Evolutionary conservation across 164 flowering plant species (phyloP), one percentile per base, ranked within the genome.

Genomic region (Vitis rotundifolia): DNA sequence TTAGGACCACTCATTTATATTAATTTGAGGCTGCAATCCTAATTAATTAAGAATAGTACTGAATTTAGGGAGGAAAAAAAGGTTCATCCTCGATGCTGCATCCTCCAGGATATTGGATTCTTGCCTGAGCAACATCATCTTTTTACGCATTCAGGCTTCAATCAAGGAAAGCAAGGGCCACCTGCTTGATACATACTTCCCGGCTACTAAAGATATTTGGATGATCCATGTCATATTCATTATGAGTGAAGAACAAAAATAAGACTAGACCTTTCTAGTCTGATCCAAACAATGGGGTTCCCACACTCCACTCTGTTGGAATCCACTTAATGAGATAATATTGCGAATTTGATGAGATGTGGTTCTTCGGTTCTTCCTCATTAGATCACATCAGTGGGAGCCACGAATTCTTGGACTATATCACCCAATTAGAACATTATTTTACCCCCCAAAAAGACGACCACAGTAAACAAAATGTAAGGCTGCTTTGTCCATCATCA

Each of bases 271-370:
- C 10, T 15, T 61, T 54, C 9, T 28, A 49, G 9, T 44, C 31
- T 51, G 9, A 49, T 69, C 29, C 63, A 73, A 16, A 60, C 22
- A 59, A 62, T 54, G 71, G 68, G 75, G 79, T 51, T 37, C 79
- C 78, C 71, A 51, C 29, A 13, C 13, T 22, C 71, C 2, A 13
- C 49, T 49, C 49, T 57, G 64, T 67, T 54, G 31, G 49, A 61
- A 65, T 66, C 66, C 37, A 59, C 69, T 72, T 57, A 59, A 15
- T 28, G 48, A 61, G 26, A 16, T 14, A 52, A 62, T 53, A 15
- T 9, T 3, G 52, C 28, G 31, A 19, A 5, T 18, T 64, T 8
- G 44, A 54, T 13, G 13, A 9, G 49, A 64, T 49, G 63, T 64
- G 63, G 68, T 56, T 22, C 49, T 64, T 64, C 11, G 63, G 68